Base-by-base conservation (phyloP, 305 asterid species). In the Fraxinus baroniana region DNA sequence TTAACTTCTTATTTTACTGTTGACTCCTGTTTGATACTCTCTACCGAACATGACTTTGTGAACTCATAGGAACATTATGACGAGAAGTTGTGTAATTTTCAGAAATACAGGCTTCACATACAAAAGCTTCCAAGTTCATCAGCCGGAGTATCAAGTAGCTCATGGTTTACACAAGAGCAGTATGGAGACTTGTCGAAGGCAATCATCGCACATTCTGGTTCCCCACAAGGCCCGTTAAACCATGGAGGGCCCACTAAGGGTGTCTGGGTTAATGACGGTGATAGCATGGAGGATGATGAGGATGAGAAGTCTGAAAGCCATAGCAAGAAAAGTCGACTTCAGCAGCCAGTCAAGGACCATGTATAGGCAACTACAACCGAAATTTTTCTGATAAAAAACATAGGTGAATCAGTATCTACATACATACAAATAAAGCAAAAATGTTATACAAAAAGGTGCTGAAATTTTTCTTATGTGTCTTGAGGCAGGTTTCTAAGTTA, bases 21-120 rank as follows among this genome's bases (percentile, higher is more conserved):
- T 24, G 17, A 26, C 5, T 22, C 73, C 12, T 24, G 18, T 66
- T 66, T 66, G 33, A 66, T 66, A 66, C 2, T 9, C 18, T 66
- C 7, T 26, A 22, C n/a, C 7, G 17, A 9, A 66, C 33, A 66
- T 26, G 17, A 22, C 17, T 66, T 10, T 24, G 33, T 66, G n/a
- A 0, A 10, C 18, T 13, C 12, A 66, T 66, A 24, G n/a, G 35
- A 32, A 32, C 32, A 66, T 22, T 70, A 30, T 30, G 75, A 70
- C 0, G 1, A 28, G 10, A 68, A 24, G n/a, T 70, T 30, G 20
- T 70, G 75, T 30, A 70, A 22, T 78, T 83, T 78, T 52, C 89
- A 89, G 92, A 89, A 89, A 84, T 86, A 83, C 44, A 83, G 92
- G 79, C 85, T 87, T 41, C 90, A 87, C 64, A 52, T 86, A 3